Base-by-base conservation (phyloP, 2,329 filamentous ascomycete genomes). In the Fusarium beomiforme region DNA sequence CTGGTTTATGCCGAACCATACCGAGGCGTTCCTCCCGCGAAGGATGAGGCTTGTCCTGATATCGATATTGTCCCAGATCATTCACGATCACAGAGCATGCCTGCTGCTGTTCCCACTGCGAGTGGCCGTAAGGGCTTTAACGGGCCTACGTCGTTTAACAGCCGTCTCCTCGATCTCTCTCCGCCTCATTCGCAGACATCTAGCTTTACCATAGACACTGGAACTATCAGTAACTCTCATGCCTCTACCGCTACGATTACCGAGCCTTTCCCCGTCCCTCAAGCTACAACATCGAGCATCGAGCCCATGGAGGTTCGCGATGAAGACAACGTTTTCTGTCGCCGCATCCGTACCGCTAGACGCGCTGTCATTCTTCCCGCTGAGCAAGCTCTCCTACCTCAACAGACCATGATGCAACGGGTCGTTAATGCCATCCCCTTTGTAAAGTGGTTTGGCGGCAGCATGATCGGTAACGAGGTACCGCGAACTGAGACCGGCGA, bases 381-480 rank as follows among this genome's bases (percentile, higher is more conserved):
- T 49, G 88, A 92, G 67, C 89, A 92, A 80, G 92, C 92, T 12
- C 85, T 94, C 31, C 87, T 91, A 17, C 92, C 91, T 5, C 90
- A 92, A 73, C 89, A 89, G 51, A 91, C 90, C 5, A 85, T 89
- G 59, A 83, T 87, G 37, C 90, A 93, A 79, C 87, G 89, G 55
- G 78, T 93, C 23, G 81, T 92, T 59, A 87, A 87, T 71, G 88
- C 87, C 58, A 88, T 94, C 42, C 92, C 92, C 5, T 85, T 94
- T 67, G 81, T 94, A 67, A 88, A 87, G 74, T 94, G 91, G 89
- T 91, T 94, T 77, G 90, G 89, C 47, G 90, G 83, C 70, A 90
- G 84, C 75, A 89, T 95, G 80, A 94, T 95, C 75, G 93, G 93
- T 9, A 90, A 90, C 77, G 87, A 92, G 78, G 89, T 95, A 41